Evolutionary conservation across 345 rosid species (phyloP).

Genomic region (Sapria himalayana): DNA sequence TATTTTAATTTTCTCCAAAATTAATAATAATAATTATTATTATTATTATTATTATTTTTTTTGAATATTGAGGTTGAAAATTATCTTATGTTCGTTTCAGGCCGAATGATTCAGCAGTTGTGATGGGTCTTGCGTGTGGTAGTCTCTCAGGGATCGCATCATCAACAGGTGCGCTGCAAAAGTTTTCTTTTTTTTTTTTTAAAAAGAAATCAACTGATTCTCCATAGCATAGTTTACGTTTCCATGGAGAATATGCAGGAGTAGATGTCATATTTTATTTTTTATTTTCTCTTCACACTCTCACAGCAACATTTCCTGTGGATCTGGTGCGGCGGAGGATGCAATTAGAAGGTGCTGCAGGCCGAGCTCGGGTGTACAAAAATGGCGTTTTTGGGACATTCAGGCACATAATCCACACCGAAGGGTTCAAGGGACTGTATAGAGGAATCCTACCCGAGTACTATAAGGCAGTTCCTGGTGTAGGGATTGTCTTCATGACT

Average conservation of each 20-base stretch:
- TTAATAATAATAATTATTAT: no score
- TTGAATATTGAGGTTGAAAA: no score
- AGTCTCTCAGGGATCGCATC: conserved; percentile 96
- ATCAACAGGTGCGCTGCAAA: conserved; percentile 54
- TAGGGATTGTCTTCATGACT: conserved; percentile 90
- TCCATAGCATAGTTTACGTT: not conserved
- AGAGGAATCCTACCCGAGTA: conserved; percentile 86
- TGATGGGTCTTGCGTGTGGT: conserved; percentile 78
- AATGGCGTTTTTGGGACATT: conserved; percentile 55
- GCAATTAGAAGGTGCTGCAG: conserved; percentile 82
- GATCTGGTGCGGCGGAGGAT: conserved; percentile 91
- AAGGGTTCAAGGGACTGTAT: conserved; percentile 63
- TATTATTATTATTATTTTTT: no score
- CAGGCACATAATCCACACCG: conserved; percentile 32
- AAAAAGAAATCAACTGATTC: not conserved
- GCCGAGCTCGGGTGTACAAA: conserved; percentile 47
- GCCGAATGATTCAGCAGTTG: conserved; percentile 51
- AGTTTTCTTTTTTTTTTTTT: not conserved
- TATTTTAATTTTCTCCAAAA: no score
- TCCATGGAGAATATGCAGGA: conserved; percentile 2
- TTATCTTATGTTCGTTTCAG: conserved; percentile 17
- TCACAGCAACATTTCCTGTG: conserved; percentile 74
- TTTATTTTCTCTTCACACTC: conserved; percentile 1
- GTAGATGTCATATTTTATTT: not conserved
- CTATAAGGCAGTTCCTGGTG: conserved; percentile 85